These are phyloP conservation scores for Cryptococcus sp. DNA, from an alignment of 1,284 basidiomycete species.

Conservation along the genomic window DNA sequence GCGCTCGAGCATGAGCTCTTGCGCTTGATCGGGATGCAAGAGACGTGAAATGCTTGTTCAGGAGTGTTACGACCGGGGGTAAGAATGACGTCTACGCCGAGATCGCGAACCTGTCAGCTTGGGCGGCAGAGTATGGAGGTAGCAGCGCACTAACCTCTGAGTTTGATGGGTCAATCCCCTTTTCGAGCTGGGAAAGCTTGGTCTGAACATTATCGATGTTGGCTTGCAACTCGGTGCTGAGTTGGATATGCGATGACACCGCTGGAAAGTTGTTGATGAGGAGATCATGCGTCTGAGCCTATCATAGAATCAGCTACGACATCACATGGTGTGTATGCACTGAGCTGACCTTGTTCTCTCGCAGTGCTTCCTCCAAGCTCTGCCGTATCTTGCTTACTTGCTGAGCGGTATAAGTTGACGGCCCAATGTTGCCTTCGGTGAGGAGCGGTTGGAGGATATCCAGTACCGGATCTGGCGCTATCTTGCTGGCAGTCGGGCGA, in stretches of 20 bases:
- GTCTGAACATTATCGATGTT: slow-evolving; percentile 18
- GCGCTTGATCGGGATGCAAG: slow-evolving; percentile 18
- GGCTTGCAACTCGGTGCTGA: slow-evolving; percentile 14
- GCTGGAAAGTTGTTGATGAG: slow-evolving; percentile 30
- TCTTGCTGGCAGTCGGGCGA: background rate
- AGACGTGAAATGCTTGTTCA: slow-evolving; percentile 29
- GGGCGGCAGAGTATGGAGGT: background rate
- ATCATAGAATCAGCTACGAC: background rate
- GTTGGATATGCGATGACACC: slow-evolving; percentile 35
- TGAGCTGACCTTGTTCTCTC: slow-evolving; percentile 32
- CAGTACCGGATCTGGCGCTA: slow-evolving; percentile 21
- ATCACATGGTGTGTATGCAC: too few relatives aligned
- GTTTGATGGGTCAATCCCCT: slow-evolving; percentile 24
- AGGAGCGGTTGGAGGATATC: slow-evolving; percentile 31
- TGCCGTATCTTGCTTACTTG: slow-evolving; percentile 23
- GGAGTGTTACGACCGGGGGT: slow-evolving; percentile 25
- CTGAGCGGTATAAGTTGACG: slow-evolving; percentile 15
- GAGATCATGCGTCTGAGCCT: slow-evolving; percentile 31
- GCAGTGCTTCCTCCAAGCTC: slow-evolving; percentile 25
- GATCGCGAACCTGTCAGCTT: background rate
- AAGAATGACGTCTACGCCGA: slow-evolving; percentile 37
- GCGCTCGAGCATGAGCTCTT: slow-evolving; percentile 19
- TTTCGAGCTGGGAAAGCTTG: slow-evolving; percentile 20
- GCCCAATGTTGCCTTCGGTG: background rate
- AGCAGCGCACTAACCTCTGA: slow-evolving; percentile 11